Base-by-base conservation (phyloP, 2,329 filamentous ascomycete genomes). In the Anisogramma anomala region DNA sequence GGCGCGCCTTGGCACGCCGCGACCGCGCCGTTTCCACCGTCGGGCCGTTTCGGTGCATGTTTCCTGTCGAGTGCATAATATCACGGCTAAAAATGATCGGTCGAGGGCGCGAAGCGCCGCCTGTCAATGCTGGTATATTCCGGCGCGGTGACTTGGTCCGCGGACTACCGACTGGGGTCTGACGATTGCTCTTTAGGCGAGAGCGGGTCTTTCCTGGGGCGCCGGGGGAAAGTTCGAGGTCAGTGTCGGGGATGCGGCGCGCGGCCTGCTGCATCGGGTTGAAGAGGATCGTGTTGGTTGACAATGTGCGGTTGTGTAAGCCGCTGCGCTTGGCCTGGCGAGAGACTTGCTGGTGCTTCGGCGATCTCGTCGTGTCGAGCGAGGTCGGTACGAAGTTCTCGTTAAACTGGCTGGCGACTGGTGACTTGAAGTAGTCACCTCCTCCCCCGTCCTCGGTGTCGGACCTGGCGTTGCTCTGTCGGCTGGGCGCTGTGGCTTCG, bases 221-320 rank as follows among this genome's bases (percentile, higher is more conserved):
- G 17, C 55, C 58, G 10, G 66, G 63, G 3, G 71, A 69, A 20
- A 59, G 48, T 19, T 69, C 64, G 15, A 32, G 30, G 23, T 77
- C 42, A 3, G 43, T 31, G 9, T 47, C 33, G 13, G 34, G 41
- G 10, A 42, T 34, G 17, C 39, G 34, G 13, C 38, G 38, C 26
- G 36, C 34, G 9, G 11, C 28, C 10, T 39, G 22, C 1, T 39
- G 22, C 1, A 50, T 65, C 0, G 87, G 87, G 25, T 84, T 87
- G 61, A 83, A 94, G 1, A 94, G 66, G 40, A 93, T 87, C 0
- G 88, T 94, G 51, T 80, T 85, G 15, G 78, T 82, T 0, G 88
- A 94, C 3, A 82, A 58, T 10, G 85, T 87, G 27, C 87, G 80
- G 41, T 64, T 72, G 53, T 94, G 87, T 4, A 67, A 53, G 1